Conservation (phyloP, 139 green algal genomes). For the Monoraphidium neglectum region DNA sequence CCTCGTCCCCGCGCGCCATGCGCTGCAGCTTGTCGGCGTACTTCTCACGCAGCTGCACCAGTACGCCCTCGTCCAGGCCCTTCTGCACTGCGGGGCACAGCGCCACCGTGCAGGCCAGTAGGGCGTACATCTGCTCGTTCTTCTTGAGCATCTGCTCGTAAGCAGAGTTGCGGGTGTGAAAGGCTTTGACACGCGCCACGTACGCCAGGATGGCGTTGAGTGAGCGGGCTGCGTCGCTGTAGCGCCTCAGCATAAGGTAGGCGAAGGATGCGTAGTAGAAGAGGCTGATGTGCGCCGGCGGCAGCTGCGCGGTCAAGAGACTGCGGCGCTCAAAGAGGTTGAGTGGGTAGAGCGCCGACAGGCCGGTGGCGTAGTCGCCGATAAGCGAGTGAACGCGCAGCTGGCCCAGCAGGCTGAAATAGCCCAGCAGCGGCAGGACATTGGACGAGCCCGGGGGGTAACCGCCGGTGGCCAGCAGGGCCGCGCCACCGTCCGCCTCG, state of each 20-base stretch:
- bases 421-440: slow-evolving; percentile 94
- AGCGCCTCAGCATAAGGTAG: slow-evolving; percentile 85
- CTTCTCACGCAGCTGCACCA: slow-evolving; percentile 61
- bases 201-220: slow-evolving; percentile 91
- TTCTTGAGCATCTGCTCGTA: slow-evolving; percentile 91
- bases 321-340: slow-evolving; percentile 62
- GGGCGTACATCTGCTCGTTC: slow-evolving; percentile 97
- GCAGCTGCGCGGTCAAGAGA: slow-evolving; percentile 81
- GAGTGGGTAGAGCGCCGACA: slow-evolving; percentile 36
- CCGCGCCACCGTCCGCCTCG: slow-evolving; percentile 56
- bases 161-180: slow-evolving; percentile 54
- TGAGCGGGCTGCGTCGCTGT: slow-evolving; percentile 45
- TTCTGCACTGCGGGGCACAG: slow-evolving; percentile 73
- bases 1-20: slow-evolving; percentile 44
- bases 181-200: slow-evolving; percentile 84
- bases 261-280: slow-evolving; percentile 96
- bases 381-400: slow-evolving; percentile 90
- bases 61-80: slow-evolving; percentile 78
- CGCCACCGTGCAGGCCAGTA: slow-evolving; percentile 83
- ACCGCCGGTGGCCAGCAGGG: slow-evolving; percentile 55
- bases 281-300: slow-evolving; percentile 84
- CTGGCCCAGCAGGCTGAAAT: slow-evolving; percentile 93
- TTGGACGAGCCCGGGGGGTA: slow-evolving; percentile 84
- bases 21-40: slow-evolving; percentile 24
- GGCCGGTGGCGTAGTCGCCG: slow-evolving; percentile 80